Evolutionary conservation across 768 basidiomycete species (phyloP).

Genomic region (Sporobolomyces pararoseus): DNA sequence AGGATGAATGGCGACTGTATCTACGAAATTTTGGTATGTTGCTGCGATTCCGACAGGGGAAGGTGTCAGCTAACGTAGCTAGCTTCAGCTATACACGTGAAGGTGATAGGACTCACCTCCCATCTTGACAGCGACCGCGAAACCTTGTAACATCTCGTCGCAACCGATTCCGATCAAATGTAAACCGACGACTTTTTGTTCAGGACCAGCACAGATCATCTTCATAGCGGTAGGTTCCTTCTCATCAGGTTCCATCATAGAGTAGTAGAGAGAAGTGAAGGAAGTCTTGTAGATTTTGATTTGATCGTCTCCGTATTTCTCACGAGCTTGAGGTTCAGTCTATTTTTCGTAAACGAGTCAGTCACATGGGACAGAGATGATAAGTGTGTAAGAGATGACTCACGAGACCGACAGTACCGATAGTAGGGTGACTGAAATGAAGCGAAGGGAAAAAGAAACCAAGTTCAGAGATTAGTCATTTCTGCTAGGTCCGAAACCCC

Average conservation of each 20-base stretch:
- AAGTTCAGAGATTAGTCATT: background rate
- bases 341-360: no score
- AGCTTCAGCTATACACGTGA: background rate
- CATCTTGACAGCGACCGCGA: conserved; percentile 97
- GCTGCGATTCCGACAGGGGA: conserved; percentile 49
- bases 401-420: conserved; percentile 82
- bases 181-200: conserved; percentile 92
- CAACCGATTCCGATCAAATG: conserved; percentile 88
- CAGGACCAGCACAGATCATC: conserved; percentile 75
- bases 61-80: background rate
- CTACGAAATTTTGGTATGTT: conserved; percentile 73
- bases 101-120: conserved; percentile 55
- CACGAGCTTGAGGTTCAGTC: conserved; percentile 82
- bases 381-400: background rate
- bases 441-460: background rate
- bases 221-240: conserved; percentile 96
- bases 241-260: conserved; percentile 75
- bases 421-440: conserved; percentile 81
- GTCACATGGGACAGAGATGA: background rate
- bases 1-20: conserved; percentile 88
- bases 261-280: conserved; percentile 68
- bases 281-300: conserved; percentile 80
- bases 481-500: background rate
- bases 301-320: conserved; percentile 74
- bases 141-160: conserved; percentile 94